phyloP scores from a whole-genome alignment of 352 stramenopile species.

The Globisporangium parvum region DNA sequence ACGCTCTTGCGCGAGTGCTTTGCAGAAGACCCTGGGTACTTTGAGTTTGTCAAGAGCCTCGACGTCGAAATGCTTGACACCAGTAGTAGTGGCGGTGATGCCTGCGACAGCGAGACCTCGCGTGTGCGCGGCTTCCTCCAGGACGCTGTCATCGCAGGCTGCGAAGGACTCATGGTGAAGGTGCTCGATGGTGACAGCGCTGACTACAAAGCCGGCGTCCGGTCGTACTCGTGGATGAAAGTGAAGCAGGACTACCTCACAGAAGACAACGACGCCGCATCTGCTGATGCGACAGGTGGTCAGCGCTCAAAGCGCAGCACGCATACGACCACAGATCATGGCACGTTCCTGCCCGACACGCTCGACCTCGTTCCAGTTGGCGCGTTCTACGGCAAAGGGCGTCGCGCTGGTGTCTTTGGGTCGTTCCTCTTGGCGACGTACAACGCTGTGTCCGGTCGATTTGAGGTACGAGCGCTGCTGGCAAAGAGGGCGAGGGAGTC shows the following conservation, averaged over 20 bases:
- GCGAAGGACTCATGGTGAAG: conserved; percentile 82
- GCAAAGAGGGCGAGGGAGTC: neutral
- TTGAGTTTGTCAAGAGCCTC: conserved; percentile 60
- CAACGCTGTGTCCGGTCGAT: conserved; percentile 91
- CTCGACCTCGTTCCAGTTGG: conserved; percentile 99
- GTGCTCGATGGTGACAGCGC: conserved; percentile 37
- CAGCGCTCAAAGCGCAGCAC: neutral
- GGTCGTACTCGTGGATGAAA: conserved; percentile 84
- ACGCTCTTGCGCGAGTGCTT: conserved; percentile 28
- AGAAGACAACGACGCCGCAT: neutral
- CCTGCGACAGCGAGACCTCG: neutral
- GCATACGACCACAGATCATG: conserved; percentile 18
- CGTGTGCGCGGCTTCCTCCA: conserved; percentile 35
- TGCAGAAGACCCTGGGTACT: conserved; percentile 24
- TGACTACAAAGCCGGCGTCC: conserved; percentile 56
- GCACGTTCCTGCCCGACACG: conserved; percentile 73
- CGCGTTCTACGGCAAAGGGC: conserved; percentile 94
- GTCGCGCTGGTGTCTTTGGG: conserved; percentile 93
- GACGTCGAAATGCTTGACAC: conserved; percentile 29
- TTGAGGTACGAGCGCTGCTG: conserved; percentile 65
- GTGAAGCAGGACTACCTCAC: conserved; percentile 76
- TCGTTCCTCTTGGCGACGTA: conserved; percentile 98
- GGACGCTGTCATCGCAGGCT: conserved; percentile 46
- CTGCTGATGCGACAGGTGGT: too few species aligned
- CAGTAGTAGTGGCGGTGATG: conserved; percentile 4